A percentile compares a stretch with the other conserved stretches of the same genome.
Evolutionary conservation across 2,329 filamentous ascomycete genomes (phyloP).

Genomic region (Colletotrichum neosansevieriae): DNA sequence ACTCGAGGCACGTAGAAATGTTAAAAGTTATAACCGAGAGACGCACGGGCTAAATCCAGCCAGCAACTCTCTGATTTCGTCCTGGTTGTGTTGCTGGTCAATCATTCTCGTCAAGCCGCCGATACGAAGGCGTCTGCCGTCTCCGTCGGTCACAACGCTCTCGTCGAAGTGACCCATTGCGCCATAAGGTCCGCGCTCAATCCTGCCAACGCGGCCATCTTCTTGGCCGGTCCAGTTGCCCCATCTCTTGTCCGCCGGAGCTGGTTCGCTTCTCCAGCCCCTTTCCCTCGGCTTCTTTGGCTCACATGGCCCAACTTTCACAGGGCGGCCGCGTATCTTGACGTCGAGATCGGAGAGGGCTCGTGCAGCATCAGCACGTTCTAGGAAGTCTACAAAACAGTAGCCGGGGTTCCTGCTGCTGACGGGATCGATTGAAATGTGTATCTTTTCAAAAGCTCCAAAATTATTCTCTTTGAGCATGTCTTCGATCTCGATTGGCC

Average conservation of each 20-base stretch:
- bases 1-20: not conserved
- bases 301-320: constrained; percentile 75
- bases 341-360: constrained; percentile 69
- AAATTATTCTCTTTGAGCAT: constrained; percentile 60
- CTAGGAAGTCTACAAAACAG: constrained; percentile 78
- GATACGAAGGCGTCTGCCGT: constrained; percentile 60
- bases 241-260: constrained; percentile 55
- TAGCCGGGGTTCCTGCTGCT: constrained; percentile 78
- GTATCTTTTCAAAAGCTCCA: constrained; percentile 63
- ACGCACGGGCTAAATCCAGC: constrained; percentile 58
- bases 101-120: constrained; percentile 63
- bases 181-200: constrained; percentile 45
- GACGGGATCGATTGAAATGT: constrained; percentile 77
- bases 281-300: constrained; percentile 57
- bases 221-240: constrained; percentile 54
- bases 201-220: constrained; percentile 28
- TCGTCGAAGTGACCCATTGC: constrained; percentile 50
- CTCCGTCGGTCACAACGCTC: constrained; percentile 43
- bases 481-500: constrained; percentile 70
- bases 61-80: constrained; percentile 61
- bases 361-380: constrained; percentile 65
- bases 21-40: fast-evolving
- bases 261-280: constrained; percentile 41
- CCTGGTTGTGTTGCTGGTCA: constrained; percentile 60
- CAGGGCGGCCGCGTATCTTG: constrained; percentile 66